phyloP scores from a whole-genome alignment of 164 flowering plant genomes.

The Cinnamomum chago region DNA sequence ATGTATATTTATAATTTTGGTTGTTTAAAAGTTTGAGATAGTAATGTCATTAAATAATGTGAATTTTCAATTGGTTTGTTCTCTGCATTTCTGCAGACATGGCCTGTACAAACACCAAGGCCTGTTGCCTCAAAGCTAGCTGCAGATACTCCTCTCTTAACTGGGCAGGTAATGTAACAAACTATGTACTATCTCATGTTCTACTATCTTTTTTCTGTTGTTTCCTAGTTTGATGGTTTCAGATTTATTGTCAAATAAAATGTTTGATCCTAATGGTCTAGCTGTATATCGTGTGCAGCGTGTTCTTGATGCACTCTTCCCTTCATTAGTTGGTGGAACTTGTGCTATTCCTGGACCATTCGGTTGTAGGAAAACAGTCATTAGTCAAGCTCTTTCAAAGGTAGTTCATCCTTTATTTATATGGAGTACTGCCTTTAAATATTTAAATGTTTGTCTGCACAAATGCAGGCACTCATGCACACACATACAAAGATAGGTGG shows the following conservation, averaged over 20 bases:
- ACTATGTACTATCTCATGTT: too few relatives aligned
- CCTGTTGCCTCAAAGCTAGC: constrained; percentile 97
- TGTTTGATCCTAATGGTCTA: neutral
- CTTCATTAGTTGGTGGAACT: constrained; percentile 98
- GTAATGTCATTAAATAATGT: neutral
- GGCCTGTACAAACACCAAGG: constrained; percentile 99
- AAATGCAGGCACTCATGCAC: neutral
- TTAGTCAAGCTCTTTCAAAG: constrained; percentile 99
- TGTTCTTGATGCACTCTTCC: constrained; percentile 99
- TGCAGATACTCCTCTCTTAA: constrained; percentile 96
- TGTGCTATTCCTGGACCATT: constrained; percentile 78
- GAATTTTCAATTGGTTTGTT: constrained; percentile 2
- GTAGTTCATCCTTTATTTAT: constrained; percentile 25
- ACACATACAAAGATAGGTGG: too few relatives aligned
- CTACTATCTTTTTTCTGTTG: too few relatives aligned
- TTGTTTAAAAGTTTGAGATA: neutral
- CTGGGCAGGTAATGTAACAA: constrained; percentile 79
- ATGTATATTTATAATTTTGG: neutral
- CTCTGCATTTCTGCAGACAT: constrained; percentile 45
- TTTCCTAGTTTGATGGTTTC: too few relatives aligned
- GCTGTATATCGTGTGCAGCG: constrained; percentile 48
- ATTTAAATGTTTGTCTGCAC: neutral
- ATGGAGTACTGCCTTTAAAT: neutral
- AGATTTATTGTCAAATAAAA: too few relatives aligned
- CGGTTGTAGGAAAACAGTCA: constrained; percentile 99